Evolutionary conservation across 768 basidiomycete species (phyloP), one percentile per base, ranked within the genome.

Genomic region (Rhizopogon roseolus): DNA sequence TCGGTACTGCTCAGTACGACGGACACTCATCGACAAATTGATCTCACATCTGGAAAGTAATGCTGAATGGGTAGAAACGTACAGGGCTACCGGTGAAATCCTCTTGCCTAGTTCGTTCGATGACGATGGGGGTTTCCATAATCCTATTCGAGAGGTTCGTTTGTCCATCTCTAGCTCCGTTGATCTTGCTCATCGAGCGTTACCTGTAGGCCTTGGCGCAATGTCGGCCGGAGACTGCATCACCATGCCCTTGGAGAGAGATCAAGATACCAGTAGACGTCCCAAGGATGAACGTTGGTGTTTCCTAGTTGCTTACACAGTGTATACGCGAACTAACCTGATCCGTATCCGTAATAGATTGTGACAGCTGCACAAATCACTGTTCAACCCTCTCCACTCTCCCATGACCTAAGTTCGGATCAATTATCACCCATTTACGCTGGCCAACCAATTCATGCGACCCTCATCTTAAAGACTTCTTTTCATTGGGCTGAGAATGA

Each of bases 221-320:
- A 51, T 76, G 78, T 53, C 73, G 71, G 59, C 73, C 66, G 11
- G 62, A 75, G 11, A 63, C 68, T 58, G 77, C 14, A 60, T 60
- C 52, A 5, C 55, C 61, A 43, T 66, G 62, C 17, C 62, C 73
- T 16, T 96, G 92, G 91, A 78, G 84, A 41, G 82, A 86, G 58
- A 79, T 95, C 41, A 78, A 75, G 54, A 90, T 95, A 44, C 91
- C 92, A 25, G 87, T 95, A 5, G 93, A 95, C 62, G 78, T 95
- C 29, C 93, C 93, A 60, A 73, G 73, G 54, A 86, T 91, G 78
- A 83, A 85, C 63, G 93, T 91, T 54, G 70, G 87, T 71, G 43
- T 14, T 6, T 43, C 41, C 16, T 14, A 39, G 52, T 28, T 54
- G 25, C 41, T 49, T 48, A n/a, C 52, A 58, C 19, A 42, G 43